Conservation (phyloP, 1,139 yeast species). For the Kluyveromyces sp. region DNA sequence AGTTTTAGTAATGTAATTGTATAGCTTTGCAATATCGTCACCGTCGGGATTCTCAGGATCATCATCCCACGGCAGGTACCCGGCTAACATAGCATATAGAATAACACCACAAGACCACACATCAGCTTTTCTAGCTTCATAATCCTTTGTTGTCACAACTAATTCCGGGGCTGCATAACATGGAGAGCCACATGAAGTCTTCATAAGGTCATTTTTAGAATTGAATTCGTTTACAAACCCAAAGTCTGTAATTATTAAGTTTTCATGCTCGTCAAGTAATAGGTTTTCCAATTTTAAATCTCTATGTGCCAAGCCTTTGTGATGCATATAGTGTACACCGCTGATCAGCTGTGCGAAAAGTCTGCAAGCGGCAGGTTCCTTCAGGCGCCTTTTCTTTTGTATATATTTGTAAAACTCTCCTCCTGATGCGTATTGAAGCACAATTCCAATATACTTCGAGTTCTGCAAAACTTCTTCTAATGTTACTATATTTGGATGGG, state of each 20-base stretch:
- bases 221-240: constrained; percentile 89
- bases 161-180: constrained; percentile 98
- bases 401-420: constrained; percentile 96
- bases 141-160: constrained; percentile 79
- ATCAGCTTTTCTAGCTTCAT: constrained; percentile 91
- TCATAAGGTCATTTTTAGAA: constrained; percentile 69
- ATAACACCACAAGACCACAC: constrained; percentile 97
- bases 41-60: constrained; percentile 97
- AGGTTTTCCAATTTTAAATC: constrained; percentile 71
- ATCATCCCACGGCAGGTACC: constrained; percentile 95
- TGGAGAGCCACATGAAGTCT: constrained; percentile 95
- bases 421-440: constrained; percentile 91
- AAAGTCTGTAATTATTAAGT: constrained; percentile 66
- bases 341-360: constrained; percentile 88
- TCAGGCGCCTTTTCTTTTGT: constrained; percentile 74
- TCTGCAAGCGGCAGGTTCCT: constrained; percentile 78
- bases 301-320: constrained; percentile 61
- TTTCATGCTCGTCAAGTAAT: constrained; percentile 57
- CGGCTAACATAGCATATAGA: constrained; percentile 92
- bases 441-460: constrained; percentile 93
- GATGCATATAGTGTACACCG: constrained; percentile 83
- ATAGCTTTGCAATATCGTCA: constrained; percentile 81
- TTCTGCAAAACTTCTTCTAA: constrained; percentile 89
- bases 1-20: constrained; percentile 84
- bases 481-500: constrained; percentile 89